Conservation (phyloP, 495 filamentous ascomycete species). For the Hypoxylon subgilvum region DNA sequence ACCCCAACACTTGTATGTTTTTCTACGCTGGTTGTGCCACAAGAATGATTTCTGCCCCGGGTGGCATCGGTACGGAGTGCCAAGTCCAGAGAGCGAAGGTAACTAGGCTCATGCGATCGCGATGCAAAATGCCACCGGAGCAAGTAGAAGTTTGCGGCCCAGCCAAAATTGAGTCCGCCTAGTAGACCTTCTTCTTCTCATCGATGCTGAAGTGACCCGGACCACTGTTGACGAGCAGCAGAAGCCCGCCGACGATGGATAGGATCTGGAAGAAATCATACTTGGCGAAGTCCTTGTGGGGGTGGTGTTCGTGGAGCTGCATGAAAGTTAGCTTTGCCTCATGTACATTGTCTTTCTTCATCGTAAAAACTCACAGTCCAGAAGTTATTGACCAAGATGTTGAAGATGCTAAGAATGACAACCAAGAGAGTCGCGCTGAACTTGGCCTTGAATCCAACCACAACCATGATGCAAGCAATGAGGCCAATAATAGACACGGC, state of each 20-base stretch:
- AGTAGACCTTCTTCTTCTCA: conserved; percentile 99
- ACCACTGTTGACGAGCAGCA: conserved; percentile 97
- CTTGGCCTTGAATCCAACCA: conserved; percentile 99
- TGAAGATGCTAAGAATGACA: conserved; percentile 93
- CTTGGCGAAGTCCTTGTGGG: conserved; percentile 99
- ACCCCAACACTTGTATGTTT: not conserved
- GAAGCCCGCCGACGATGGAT: conserved; percentile 94
- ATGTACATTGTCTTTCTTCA: not conserved
- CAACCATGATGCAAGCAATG: conserved; percentile 96
- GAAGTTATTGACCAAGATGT: conserved; percentile 98
- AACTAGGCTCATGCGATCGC: conserved; percentile 15
- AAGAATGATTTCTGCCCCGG: conserved; percentile 21
- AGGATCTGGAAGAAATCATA: conserved; percentile 99
- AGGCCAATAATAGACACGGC: conserved; percentile 81
- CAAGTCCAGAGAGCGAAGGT: conserved; percentile 1
- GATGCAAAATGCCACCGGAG: conserved; percentile 21
- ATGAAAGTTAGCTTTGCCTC: conserved; percentile 7
- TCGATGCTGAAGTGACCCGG: conserved; percentile 97
- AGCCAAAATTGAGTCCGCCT: conserved; percentile 38
- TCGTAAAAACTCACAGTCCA: conserved; percentile 80
- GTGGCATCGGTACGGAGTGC: conserved; percentile 25
- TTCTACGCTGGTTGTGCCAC: conserved; percentile 29
- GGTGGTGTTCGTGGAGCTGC: conserved; percentile 96
- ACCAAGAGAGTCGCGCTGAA: conserved; percentile 94
- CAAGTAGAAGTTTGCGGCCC: conserved; percentile 6